phyloP scores from a whole-genome alignment of 805 yeast species.

The Saccharomyces eubayanus region DNA sequence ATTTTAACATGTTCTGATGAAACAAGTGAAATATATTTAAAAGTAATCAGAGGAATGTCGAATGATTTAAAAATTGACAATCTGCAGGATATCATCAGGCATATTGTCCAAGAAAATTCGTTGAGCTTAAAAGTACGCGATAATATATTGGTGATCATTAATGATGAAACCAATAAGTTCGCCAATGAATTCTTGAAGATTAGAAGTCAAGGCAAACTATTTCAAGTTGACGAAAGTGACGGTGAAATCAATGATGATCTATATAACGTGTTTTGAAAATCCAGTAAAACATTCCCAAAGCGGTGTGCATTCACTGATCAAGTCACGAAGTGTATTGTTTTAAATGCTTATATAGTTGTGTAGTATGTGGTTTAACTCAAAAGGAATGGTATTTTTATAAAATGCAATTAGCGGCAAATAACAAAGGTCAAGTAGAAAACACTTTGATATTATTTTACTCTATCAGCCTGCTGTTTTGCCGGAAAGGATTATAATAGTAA shows the following conservation, averaged over 20 bases:
- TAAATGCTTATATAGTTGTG: neutral
- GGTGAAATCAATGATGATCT: neutral
- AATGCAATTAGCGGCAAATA: neutral
- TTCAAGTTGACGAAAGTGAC: slow-evolving; percentile 5
- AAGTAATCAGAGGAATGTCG: slow-evolving; percentile 59
- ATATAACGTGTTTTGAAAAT: neutral
- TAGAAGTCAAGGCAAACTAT: slow-evolving; percentile 27
- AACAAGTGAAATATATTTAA: slow-evolving; percentile 52
- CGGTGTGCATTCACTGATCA: neutral
- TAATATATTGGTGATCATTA: slow-evolving; percentile 47
- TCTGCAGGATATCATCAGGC: slow-evolving; percentile 49
- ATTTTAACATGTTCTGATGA: slow-evolving; percentile 63
- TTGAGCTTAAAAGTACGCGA: slow-evolving; percentile 45
- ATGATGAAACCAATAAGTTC: slow-evolving; percentile 40
- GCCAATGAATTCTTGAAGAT: slow-evolving; percentile 28
- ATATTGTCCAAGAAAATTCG: slow-evolving; percentile 57
- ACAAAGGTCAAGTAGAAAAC: neutral
- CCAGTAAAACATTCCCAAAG: neutral
- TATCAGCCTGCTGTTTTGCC: neutral
- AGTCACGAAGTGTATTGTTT: neutral
- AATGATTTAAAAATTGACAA: slow-evolving; percentile 55
- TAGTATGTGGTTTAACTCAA: too few relatives aligned
- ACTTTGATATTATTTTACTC: neutral
- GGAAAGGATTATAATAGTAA: neutral
- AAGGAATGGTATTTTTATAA: neutral